Conservation (phyloP, 2,329 filamentous ascomycete species). For the Penicillium sp. region DNA sequence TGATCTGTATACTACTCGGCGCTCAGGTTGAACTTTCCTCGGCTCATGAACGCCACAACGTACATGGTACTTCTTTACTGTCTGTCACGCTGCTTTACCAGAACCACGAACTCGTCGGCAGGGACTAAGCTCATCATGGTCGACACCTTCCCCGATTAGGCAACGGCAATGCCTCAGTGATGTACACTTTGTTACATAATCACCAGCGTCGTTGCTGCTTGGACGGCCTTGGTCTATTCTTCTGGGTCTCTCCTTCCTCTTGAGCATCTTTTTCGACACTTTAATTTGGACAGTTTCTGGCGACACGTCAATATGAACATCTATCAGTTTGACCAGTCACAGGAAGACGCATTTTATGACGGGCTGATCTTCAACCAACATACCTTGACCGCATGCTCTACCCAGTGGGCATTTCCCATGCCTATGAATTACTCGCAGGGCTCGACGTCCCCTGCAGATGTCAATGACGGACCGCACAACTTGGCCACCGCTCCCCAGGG, state of each 20-base stretch:
- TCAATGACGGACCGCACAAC: background rate
- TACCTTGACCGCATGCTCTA: background rate
- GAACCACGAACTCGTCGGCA: no score
- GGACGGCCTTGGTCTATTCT: background rate
- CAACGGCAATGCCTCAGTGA: background rate
- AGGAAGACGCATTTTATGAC: background rate
- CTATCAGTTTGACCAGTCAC: background rate
- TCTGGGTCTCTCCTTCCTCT: background rate
- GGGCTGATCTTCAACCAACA: background rate
- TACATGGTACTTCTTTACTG: background rate
- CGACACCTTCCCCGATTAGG: background rate
- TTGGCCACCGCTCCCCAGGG: background rate
- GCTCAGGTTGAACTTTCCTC: background rate
- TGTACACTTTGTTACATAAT: background rate
- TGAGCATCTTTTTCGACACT: background rate
- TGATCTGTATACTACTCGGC: conserved; percentile 44
- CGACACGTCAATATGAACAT: background rate
- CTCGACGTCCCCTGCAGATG: background rate
- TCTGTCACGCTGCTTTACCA: background rate
- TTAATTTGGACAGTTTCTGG: no score
- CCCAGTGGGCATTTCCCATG: background rate
- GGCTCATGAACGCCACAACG: background rate
- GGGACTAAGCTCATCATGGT: background rate
- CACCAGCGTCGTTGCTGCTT: background rate
- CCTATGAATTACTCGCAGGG: background rate